Base-by-base conservation (phyloP, 2,329 filamentous ascomycete species). In the Tricladium varicosporioides region DNA sequence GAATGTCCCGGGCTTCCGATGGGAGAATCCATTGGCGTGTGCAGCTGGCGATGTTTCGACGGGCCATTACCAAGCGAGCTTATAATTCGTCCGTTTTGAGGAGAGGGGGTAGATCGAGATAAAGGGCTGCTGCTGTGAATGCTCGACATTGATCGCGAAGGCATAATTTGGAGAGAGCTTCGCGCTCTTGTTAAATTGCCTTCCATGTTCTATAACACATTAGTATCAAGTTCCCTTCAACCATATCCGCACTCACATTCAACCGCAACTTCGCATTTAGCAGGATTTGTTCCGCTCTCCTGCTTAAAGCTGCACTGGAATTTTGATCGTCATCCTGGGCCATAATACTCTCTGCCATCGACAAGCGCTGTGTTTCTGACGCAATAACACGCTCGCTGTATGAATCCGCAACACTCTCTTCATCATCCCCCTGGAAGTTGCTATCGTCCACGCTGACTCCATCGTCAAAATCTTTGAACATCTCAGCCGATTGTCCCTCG, bases 221-320 rank as follows among this genome's bases (percentile, higher is more conserved):
- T 44, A 56, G 36, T 53, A 14, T 15, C 11, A 27, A 32, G 10
- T 33, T 3, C 19, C 18, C 33, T 27, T 27, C 32, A 22, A 43
- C 10, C n/a, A 40, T 13, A 51, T 18, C 32, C 50, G 15, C 40
- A 74, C 89, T 72, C 79, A 95, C 91, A 69, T 90, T 94, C 60
- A 97, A 78, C 65, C 92, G 82, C 71, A 86, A 87, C 76, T 97
- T 97, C 32, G 93, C 93, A 73, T 96, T 96, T 55, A 92, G 91
- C 54, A 97, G 79, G 69, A 97, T 97, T 68, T 92, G 80, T 70
- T 97, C 92, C 1, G 92, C 92, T 66, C 91, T 84, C 64, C 87
- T 86, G 71, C 91, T 93, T 61, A 96, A 75, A 19, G 89, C 85
- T 14, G 82, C 85, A 49, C 89, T 90, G 2, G 90, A 90, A 66